A percentile compares a stretch with the other conserved stretches of the same genome.
Conservation (phyloP, 2,329 filamentous ascomycete genomes). For the Pseudocercospora cruenta region DNA sequence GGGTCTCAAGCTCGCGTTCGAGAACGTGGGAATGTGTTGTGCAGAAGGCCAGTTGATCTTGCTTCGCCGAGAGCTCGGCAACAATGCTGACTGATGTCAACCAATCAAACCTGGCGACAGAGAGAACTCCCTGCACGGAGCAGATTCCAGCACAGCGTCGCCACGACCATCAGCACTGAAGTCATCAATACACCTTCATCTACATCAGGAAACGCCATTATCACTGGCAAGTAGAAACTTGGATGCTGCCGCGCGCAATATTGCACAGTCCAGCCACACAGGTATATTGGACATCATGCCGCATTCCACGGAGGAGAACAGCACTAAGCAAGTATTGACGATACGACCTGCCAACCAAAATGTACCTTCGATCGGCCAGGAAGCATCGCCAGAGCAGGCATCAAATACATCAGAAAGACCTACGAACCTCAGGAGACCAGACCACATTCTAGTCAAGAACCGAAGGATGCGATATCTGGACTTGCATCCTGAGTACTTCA, state of each 20-base stretch:
- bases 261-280: too few species aligned
- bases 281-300: background rate
- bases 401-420: background rate
- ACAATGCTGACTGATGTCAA: background rate
- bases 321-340: background rate
- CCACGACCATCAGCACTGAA: too few species aligned
- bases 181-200: too few species aligned
- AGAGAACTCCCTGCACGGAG: too few species aligned
- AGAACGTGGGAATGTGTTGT: too few species aligned
- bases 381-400: background rate
- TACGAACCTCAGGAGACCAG: background rate
- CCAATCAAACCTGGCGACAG: background rate
- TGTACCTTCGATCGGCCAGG: background rate
- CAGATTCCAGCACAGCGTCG: too few species aligned
- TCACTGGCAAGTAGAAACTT: too few species aligned
- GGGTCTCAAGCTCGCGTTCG: too few species aligned
- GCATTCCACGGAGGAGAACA: background rate
- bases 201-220: too few species aligned
- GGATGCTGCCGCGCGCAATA: too few species aligned
- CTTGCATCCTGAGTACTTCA: slow-evolving; percentile 73
- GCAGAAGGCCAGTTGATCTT: too few species aligned
- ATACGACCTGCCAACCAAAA: background rate
- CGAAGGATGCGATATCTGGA: slow-evolving; percentile 76
- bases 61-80: background rate
- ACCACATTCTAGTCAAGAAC: slow-evolving; percentile 60